Conservation (phyloP, 2,329 filamentous ascomycete species). For the Dactylonectria macrodidyma region DNA sequence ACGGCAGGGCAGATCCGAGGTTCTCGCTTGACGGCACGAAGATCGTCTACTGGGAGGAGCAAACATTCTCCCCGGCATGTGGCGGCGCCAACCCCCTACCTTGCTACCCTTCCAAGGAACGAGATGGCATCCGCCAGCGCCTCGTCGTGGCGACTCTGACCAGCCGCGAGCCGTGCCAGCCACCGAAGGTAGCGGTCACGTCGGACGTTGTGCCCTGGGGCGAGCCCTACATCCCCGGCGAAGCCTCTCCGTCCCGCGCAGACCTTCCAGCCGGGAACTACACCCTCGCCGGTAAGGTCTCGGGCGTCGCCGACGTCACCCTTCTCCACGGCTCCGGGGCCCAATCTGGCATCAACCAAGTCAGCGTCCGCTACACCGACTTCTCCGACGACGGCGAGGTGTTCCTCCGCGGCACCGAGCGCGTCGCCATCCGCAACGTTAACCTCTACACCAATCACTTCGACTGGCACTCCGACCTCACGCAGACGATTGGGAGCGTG, state of each 20-base stretch:
- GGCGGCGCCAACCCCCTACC: constrained; percentile 60
- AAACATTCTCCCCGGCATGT: constrained; percentile 57
- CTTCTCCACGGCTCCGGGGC: not conserved
- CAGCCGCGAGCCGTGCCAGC: constrained; percentile 40
- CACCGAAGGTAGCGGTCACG: not conserved
- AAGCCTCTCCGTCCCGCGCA: not conserved
- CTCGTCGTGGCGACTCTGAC: constrained; percentile 59
- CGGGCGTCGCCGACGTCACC: not conserved
- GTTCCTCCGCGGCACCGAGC: not conserved
- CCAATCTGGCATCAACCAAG: not conserved
- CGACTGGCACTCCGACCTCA: constrained; percentile 57
- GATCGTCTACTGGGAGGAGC: constrained; percentile 59
- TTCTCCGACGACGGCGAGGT: not conserved
- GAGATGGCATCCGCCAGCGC: constrained; percentile 56
- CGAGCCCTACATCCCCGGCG: constrained; percentile 41
- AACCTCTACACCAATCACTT: constrained; percentile 36
- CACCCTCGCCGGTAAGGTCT: not conserved
- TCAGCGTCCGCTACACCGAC: not conserved
- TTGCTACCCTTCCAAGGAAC: constrained; percentile 59
- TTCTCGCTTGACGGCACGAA: constrained; percentile 59
- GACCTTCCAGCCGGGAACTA: not conserved
- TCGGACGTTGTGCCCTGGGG: constrained; percentile 39
- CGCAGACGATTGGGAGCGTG: constrained; percentile 36
- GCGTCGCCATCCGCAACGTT: constrained; percentile 37
- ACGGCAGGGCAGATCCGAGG: constrained; percentile 61